These are phyloP conservation scores for Backusella circina DNA, from an alignment of 192 early-diverging fungal species.

Conservation along the genomic window DNA sequence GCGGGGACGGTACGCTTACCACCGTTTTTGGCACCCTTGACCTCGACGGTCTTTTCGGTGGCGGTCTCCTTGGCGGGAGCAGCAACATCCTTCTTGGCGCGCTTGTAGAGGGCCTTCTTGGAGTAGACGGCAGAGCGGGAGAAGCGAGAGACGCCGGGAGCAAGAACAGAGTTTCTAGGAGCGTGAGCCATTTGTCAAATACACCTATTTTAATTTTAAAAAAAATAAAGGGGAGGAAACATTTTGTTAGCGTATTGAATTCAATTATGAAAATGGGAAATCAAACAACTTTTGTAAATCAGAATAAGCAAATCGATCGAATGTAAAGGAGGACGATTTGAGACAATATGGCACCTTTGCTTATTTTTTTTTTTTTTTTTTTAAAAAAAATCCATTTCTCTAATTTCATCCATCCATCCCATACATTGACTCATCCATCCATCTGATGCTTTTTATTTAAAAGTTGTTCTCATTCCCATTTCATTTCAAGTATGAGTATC, in stretches of 20 bases:
- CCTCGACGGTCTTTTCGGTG: constrained; percentile 61
- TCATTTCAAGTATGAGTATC: not conserved
- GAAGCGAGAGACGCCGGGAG: constrained; percentile 79
- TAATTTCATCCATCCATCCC: not conserved
- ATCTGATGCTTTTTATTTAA: not conserved
- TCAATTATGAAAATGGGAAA: too few relatives aligned
- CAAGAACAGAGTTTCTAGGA: constrained; percentile 78
- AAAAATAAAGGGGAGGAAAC: not conserved
- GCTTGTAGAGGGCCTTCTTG: constrained; percentile 89
- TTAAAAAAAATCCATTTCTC: not conserved
- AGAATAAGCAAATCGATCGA: too few relatives aligned
- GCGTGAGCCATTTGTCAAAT: constrained; percentile 49
- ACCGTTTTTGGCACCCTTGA: constrained; percentile 85
- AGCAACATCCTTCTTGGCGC: constrained; percentile 62
- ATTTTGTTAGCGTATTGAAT: too few relatives aligned
- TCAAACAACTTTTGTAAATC: too few relatives aligned
- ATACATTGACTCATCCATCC: too few relatives aligned
- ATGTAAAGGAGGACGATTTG: too few relatives aligned
- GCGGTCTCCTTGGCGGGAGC: constrained; percentile 44
- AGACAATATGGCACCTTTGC: too few relatives aligned
- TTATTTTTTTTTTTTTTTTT: not conserved
- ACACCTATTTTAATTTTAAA: not conserved
- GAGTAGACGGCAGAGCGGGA: constrained; percentile 81
- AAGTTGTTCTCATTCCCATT: not conserved
- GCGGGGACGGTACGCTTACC: constrained; percentile 62